Evolutionary conservation across 768 basidiomycete species (phyloP).

Genomic region (Phlegmacium glaucopus): DNA sequence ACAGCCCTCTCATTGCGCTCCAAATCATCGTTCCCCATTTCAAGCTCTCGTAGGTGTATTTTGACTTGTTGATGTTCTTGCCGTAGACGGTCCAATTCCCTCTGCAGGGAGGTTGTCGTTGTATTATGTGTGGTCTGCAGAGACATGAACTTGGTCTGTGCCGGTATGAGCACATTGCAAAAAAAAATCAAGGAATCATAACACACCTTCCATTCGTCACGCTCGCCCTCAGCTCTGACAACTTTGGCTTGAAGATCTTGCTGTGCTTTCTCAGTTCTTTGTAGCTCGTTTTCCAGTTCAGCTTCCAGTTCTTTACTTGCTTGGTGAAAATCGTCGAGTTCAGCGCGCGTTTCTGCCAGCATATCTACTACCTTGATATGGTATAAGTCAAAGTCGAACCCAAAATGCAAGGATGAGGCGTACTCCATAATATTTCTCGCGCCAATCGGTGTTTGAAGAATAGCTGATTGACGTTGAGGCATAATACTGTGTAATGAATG

Average conservation of each 20-base stretch:
- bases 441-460: constrained; percentile 65
- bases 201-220: constrained; percentile 92
- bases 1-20: constrained; percentile 92
- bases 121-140: constrained; percentile 90
- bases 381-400: constrained; percentile 1
- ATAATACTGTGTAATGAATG: constrained; percentile 5
- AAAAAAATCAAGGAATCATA: neutral
- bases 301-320: constrained; percentile 91
- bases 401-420: constrained; percentile 4
- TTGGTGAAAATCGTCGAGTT: constrained; percentile 84
- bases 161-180: constrained; percentile 6
- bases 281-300: constrained; percentile 88
- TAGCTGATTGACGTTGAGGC: constrained; percentile 39
- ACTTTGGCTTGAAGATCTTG: constrained; percentile 75
- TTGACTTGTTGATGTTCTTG: constrained; percentile 70
- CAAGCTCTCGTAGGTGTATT: constrained; percentile 79
- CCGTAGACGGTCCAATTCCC: constrained; percentile 81
- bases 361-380: constrained; percentile 63
- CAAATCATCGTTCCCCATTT: constrained; percentile 97
- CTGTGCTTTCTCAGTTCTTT: constrained; percentile 81
- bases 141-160: constrained; percentile 77
- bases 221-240: constrained; percentile 65
- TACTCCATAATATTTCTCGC: constrained; percentile 72
- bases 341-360: constrained; percentile 77
- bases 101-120: constrained; percentile 86